A percentile compares a stretch with the other conserved stretches of the same genome.
These are phyloP conservation scores for Hamamelis virginiana DNA, from an alignment of 164 flowering plant genomes.

Conservation along the genomic window DNA sequence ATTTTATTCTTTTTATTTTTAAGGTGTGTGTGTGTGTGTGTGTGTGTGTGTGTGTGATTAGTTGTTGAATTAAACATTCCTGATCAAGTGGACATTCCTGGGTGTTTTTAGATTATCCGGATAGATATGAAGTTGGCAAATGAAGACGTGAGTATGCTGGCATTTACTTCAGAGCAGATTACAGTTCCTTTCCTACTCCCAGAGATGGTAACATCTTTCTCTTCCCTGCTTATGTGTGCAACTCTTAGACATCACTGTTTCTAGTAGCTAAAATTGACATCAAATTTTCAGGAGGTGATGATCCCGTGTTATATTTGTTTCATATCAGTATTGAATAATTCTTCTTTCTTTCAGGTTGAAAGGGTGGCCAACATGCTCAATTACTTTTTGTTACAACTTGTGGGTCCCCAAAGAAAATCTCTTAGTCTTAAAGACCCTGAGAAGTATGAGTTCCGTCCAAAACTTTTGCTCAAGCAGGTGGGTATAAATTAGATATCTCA, in stretches of 20 bases:
- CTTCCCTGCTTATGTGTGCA: neutral
- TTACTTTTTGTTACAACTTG: slow-evolving; percentile 91
- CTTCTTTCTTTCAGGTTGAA: slow-evolving; percentile 66
- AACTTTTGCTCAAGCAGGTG: slow-evolving; percentile 87
- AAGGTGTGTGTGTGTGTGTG: neutral
- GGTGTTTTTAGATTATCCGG: slow-evolving; percentile 66
- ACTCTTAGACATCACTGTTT: neutral
- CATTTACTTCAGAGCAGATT: slow-evolving; percentile 94
- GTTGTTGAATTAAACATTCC: neutral
- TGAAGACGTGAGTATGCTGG: slow-evolving; percentile 94
- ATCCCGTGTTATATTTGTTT: neutral
- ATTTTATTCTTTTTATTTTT: neutral
- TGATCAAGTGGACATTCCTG: neutral
- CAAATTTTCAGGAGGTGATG: neutral
- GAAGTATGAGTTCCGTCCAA: slow-evolving; percentile 95
- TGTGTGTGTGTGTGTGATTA: neutral
- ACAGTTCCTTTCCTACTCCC: slow-evolving; percentile 92
- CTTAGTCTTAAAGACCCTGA: slow-evolving; percentile 89
- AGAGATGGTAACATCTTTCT: slow-evolving; percentile 69
- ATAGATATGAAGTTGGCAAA: slow-evolving; percentile 98
- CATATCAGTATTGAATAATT: neutral
- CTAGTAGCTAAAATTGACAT: neutral
- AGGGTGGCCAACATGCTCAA: slow-evolving; percentile 98
- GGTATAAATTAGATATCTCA: neutral
- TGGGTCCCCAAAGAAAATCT: slow-evolving; percentile 93